Evolutionary conservation across 129 eudicot genomes (phyloP).

Genomic region (Artemisia tridentata): DNA sequence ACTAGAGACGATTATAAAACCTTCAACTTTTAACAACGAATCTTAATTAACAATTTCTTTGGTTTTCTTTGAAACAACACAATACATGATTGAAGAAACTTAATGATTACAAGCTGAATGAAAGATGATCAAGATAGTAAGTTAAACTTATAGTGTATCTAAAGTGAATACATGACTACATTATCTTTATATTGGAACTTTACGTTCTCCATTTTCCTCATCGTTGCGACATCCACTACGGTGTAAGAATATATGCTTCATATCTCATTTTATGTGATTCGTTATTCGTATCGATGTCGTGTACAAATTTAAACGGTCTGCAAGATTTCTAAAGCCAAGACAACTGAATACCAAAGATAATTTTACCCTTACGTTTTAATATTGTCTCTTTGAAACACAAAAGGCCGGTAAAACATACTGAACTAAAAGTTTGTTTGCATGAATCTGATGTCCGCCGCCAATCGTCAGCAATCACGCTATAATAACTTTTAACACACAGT

Average conservation of each 20-base stretch:
- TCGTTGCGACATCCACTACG: slow-evolving; percentile 8
- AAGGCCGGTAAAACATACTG: slow-evolving; percentile 15
- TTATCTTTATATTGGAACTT: neutral
- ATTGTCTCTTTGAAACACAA: slow-evolving; percentile 27
- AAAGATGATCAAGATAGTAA: neutral
- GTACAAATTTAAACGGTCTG: neutral
- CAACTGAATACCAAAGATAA: neutral
- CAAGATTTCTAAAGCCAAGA: slow-evolving; percentile 18
- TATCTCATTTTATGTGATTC: neutral
- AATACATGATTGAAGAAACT: neutral
- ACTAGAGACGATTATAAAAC: too few species aligned
- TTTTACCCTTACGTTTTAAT: slow-evolving; percentile 9
- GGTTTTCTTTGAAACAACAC: too few species aligned
- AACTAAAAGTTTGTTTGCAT: neutral
- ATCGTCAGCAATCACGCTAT: neutral
- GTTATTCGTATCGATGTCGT: neutral
- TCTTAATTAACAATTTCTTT: too few species aligned
- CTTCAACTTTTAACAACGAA: too few species aligned
- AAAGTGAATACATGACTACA: neutral
- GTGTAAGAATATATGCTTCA: slow-evolving; percentile 20
- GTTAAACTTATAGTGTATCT: neutral
- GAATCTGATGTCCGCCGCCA: slow-evolving; percentile 1
- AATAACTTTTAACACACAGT: neutral
- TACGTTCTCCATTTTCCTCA: slow-evolving; percentile 28
- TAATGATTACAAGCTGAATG: neutral